Base-by-base conservation (phyloP, 345 rosid species). In the Xanthoceras sorbifolium region DNA sequence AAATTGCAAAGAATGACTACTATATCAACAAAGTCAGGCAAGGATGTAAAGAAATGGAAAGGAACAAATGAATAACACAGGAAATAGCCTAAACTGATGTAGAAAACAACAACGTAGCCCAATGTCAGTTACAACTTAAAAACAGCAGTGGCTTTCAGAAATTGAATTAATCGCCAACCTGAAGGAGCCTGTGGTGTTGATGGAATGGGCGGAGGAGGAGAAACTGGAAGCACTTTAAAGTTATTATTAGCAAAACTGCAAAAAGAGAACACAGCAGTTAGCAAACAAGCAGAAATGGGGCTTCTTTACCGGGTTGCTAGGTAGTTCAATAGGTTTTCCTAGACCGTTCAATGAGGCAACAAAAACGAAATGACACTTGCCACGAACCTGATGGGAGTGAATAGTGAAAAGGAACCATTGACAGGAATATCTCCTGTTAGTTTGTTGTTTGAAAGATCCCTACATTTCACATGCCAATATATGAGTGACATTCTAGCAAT, bases 331-430 rank as follows among this genome's bases (percentile, higher is more conserved):
- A 11, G 64, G 68, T 64, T 44, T 60, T 29, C 72, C 75, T n/a
- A 54, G 67, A 68, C 68, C 60, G 64, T 65, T 17, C 78, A 63
- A 0, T 4, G 4, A 3, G 9, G 22, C 3, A 74, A 64, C 48
- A 20, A 31, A 32, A 9, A 15, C 9, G 46, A 62, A 44, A 55
- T 50, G 40, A 69, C 10, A 82, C 22, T 69, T 28, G 73, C 59
- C 76, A 72, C 72, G 62, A 80, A 93, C 99, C 99, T 93, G 73
- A 89, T 80, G 48, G 90, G 88, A 76, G 95, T 90, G 76, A 93
- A 93, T 4, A 86, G 84, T 1, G 93, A 85, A 84, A 95, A 95
- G 69, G 98, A 95, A 69, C 99, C 99, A 68, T 89, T 89, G 67
- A 82, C 77, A 6, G 98, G 99, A 83, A 85, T 64, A 67, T 83